These are phyloP conservation scores for Aureobasidium sp. DNA, from an alignment of 2,329 filamentous ascomycete species.

Conservation along the genomic window DNA sequence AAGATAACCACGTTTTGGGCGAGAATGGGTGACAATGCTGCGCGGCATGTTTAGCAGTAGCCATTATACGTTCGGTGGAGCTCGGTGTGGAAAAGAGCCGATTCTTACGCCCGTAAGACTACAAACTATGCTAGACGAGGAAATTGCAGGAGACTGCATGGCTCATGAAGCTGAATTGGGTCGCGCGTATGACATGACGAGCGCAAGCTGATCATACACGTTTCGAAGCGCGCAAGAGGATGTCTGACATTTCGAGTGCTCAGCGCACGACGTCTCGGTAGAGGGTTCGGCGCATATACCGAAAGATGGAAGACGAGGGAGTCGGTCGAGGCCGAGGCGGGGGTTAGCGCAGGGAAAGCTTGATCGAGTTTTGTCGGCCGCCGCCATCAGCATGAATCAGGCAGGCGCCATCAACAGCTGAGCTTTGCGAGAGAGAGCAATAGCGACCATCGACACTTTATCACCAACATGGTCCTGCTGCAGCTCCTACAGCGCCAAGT, in stretches of 20 bases:
- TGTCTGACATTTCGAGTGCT: neutral
- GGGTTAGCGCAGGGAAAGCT: slow-evolving; percentile 5
- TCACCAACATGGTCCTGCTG: neutral
- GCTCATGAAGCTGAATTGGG: neutral
- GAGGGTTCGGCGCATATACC: neutral
- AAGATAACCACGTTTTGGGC: neutral
- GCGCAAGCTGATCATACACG: neutral
- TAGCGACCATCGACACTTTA: neutral
- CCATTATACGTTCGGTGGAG: slow-evolving; percentile 1
- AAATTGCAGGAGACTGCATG: slow-evolving; percentile 4
- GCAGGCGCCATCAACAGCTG: neutral
- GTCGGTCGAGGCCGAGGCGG: neutral
- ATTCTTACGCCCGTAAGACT: neutral
- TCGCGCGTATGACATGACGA: neutral
- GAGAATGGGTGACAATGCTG: neutral
- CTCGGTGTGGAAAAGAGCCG: neutral
- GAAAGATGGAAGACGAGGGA: neutral
- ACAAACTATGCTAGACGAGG: neutral
- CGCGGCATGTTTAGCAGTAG: slow-evolving; percentile 4
- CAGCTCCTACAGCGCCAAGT: neutral
- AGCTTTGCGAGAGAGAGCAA: slow-evolving; percentile 1
- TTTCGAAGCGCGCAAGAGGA: neutral
- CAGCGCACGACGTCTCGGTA: neutral
- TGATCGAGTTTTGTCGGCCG: neutral
- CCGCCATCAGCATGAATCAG: slow-evolving; percentile 2